Evolutionary conservation across 345 rosid species (phyloP).

Genomic region (Limnanthes douglasii): DNA sequence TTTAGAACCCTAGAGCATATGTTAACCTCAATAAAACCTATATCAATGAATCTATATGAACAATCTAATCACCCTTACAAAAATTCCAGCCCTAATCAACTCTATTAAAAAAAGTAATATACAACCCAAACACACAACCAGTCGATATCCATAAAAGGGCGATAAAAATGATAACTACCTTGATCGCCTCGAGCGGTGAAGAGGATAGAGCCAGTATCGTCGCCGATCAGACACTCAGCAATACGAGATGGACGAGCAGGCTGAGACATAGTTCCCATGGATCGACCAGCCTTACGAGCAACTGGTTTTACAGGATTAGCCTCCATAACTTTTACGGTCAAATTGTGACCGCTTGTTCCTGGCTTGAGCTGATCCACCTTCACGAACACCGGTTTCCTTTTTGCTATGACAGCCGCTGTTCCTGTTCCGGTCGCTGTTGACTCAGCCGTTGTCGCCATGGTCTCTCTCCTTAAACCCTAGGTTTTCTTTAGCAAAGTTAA

Average conservation of each 20-base stretch:
- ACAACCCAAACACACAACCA: not conserved
- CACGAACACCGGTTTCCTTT: constrained; percentile 41
- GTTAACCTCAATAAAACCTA: too few relatives aligned
- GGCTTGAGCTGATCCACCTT: constrained; percentile 45
- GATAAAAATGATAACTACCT: constrained; percentile 32
- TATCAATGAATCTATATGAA: too few relatives aligned
- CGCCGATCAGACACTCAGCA: constrained; percentile 74
- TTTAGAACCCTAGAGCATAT: too few relatives aligned
- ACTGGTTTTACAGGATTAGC: constrained; percentile 26
- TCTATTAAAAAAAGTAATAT: too few relatives aligned
- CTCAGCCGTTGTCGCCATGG: constrained; percentile 14
- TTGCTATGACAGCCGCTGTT: constrained; percentile 10
- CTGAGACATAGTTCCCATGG: constrained; percentile 24
- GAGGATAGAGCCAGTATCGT: constrained; percentile 52
- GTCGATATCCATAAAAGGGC: not conserved
- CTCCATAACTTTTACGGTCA: constrained; percentile 33
- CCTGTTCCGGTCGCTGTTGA: constrained; percentile 15
- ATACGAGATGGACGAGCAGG: constrained; percentile 45
- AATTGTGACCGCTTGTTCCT: constrained; percentile 41
- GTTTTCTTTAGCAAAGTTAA: too few relatives aligned
- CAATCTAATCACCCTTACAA: not conserved
- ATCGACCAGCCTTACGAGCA: constrained; percentile 32
- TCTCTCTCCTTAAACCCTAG: too few relatives aligned
- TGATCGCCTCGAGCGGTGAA: constrained; percentile 92
- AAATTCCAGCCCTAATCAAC: too few relatives aligned